These are phyloP conservation scores for Phaeoacremonium minimum DNA, from an alignment of 2,329 filamentous ascomycete species.

Conservation along the genomic window DNA sequence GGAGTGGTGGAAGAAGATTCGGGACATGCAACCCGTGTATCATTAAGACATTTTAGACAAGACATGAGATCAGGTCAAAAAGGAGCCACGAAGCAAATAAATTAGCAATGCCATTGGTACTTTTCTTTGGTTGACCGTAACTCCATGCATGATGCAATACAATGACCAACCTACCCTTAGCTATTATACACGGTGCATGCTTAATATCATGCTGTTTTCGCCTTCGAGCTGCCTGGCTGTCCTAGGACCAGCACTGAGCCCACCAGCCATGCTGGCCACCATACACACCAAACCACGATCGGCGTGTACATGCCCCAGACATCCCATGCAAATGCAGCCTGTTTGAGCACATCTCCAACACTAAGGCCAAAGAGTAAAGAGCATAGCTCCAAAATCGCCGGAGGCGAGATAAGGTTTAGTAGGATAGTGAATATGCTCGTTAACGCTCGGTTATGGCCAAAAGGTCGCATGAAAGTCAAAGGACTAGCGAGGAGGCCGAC, in stretches of 20 bases:
- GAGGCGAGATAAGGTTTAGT: slow-evolving; percentile 59
- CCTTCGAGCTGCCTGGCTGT: slow-evolving; percentile 11
- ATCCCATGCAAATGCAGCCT: slow-evolving; percentile 83
- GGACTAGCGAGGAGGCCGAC: slow-evolving; percentile 76
- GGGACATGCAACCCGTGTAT: too few relatives aligned
- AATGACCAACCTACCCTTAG: too few relatives aligned
- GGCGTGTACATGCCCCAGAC: slow-evolving; percentile 87
- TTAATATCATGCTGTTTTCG: slow-evolving; percentile 7
- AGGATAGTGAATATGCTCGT: slow-evolving; percentile 41
- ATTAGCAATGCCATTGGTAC: not conserved
- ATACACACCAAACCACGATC: slow-evolving; percentile 88
- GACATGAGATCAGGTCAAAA: too few relatives aligned
- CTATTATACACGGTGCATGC: not conserved
- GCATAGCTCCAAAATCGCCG: slow-evolving; percentile 46
- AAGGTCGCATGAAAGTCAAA: slow-evolving; percentile 66
- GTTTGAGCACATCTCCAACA: slow-evolving; percentile 57
- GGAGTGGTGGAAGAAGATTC: too few relatives aligned
- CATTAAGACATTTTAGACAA: too few relatives aligned
- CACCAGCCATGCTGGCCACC: slow-evolving; percentile 89
- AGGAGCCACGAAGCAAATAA: not conserved
- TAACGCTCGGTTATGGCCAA: slow-evolving; percentile 28
- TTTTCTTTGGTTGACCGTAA: too few relatives aligned
- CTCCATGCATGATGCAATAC: too few relatives aligned
- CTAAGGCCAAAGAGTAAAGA: slow-evolving; percentile 32
- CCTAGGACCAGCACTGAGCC: slow-evolving; percentile 53